Base-by-base conservation (phyloP, 768 basidiomycete genomes). In the Thelephora aurantiotincta region DNA sequence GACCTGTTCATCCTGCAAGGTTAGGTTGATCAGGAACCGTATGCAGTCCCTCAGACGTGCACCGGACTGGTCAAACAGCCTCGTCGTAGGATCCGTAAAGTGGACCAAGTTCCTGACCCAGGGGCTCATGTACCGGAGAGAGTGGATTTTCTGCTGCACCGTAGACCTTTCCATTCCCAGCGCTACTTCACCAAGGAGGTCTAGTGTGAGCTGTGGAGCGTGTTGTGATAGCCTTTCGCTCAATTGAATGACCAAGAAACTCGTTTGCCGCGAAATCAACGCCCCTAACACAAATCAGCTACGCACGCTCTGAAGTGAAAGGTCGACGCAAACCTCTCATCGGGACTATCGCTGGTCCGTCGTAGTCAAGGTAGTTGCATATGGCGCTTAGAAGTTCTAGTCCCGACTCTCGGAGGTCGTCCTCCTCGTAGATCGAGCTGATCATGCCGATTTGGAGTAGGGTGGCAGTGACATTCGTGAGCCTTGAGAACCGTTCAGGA, bases 151-250 rank as follows among this genome's bases (percentile, higher is more conserved):
- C 43, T 83, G 80, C 1, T 65, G 57, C 2, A 63, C 56, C 19
- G 58, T 58, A 64, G 70, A 57, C 42, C 68, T 66, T n/a, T 68
- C 64, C 69, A 86, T 77, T 2, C 78, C 74, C 0, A 72, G 73
- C 30, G 76, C 76, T 23, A 92, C 85, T 62, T 92, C 91, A n/a
- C 80, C 76, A 46, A 93, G 68, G 63, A 94, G 88, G 61, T 94
- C 91, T 14, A 94, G 67, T 0, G 90, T 92, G 30, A 94, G 67
- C 33, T 86, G 76, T 11, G 91, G 89, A n/a, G 75, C 77, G 55
- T 80, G 80, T 2, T 67, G 68, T 2, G 88, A 77, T 13, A 91
- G 64, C 37, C 73, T 74, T 50, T 83, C 83, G 60, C 87, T 90
- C 37, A 90, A 61, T 44, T 70, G 68, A 7, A 70, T 62, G 19